phyloP scores from a whole-genome alignment of 176 grass and related monocot genomes.

The Urochloa ruziziensis region DNA sequence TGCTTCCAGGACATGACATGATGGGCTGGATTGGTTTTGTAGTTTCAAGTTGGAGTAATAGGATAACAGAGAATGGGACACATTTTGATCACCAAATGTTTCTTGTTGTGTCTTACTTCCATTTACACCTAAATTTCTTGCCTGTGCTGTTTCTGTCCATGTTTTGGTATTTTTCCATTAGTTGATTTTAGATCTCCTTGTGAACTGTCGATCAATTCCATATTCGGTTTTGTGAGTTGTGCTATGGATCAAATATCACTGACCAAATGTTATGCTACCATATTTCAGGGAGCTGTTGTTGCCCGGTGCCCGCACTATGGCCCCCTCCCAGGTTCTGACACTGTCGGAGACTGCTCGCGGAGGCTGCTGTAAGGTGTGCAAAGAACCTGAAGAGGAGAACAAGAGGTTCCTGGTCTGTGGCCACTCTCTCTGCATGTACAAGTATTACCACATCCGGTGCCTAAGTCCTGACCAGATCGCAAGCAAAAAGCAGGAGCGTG shows the following conservation, averaged over 20 bases:
- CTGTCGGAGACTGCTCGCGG: conserved; percentile 25
- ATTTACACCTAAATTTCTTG: neutral
- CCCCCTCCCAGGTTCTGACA: conserved; percentile 12
- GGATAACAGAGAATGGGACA: neutral
- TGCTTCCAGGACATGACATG: neutral
- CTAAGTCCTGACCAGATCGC: conserved; percentile 54
- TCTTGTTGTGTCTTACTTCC: neutral
- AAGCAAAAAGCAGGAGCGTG: conserved; percentile 35
- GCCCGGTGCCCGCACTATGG: conserved; percentile 16
- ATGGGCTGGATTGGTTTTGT: neutral
- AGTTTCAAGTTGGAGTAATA: neutral
- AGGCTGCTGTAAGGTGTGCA: conserved; percentile 62
- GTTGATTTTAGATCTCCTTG: neutral
- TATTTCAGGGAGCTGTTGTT: conserved; percentile 35
- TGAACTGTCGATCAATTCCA: neutral
- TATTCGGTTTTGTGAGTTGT: neutral
- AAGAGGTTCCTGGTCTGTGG: conserved; percentile 72
- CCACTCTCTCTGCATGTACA: conserved; percentile 64
- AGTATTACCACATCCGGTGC: conserved; percentile 81
- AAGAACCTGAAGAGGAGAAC: conserved; percentile 43
- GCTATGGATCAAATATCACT: neutral
- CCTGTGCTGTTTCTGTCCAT: neutral
- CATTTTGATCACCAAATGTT: neutral
- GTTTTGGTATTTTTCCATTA: neutral
- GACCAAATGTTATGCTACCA: conserved; percentile 4